These are phyloP conservation scores for Psilocybe cubensis DNA, from an alignment of 768 basidiomycete species.

Conservation along the genomic window DNA sequence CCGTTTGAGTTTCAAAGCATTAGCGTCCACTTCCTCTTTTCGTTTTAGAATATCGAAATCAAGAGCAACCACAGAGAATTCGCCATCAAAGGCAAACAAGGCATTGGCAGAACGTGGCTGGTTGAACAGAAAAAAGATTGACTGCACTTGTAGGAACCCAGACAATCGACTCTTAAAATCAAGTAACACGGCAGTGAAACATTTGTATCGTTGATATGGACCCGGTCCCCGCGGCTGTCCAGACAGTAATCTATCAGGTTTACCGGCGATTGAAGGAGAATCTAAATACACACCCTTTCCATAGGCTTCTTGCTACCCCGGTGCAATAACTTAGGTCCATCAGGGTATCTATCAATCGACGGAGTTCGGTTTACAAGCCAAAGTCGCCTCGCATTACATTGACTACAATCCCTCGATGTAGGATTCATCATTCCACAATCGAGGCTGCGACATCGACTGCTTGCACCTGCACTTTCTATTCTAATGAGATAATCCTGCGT, in stretches of 20 bases:
- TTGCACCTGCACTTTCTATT: background rate
- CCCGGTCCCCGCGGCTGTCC: constrained; percentile 24
- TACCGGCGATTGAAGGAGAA: background rate
- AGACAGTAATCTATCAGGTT: background rate
- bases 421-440: constrained; percentile 26
- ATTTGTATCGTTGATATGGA: constrained; percentile 40
- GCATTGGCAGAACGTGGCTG: constrained; percentile 19
- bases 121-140: constrained; percentile 34
- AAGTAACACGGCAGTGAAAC: constrained; percentile 26
- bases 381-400: constrained; percentile 28
- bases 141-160: constrained; percentile 40
- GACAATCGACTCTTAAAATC: constrained; percentile 22
- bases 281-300: background rate
- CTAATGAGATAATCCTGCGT: constrained; percentile 8
- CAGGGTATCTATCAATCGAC: background rate
- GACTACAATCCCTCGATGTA: constrained; percentile 25
- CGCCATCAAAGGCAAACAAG: constrained; percentile 52
- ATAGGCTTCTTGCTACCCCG: background rate
- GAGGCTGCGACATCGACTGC: constrained; percentile 27
- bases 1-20: constrained; percentile 33
- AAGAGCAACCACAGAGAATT: constrained; percentile 49
- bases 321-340: background rate
- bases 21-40: constrained; percentile 29
- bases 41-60: constrained; percentile 41
- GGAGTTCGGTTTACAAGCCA: constrained; percentile 15